Evolutionary conservation across 2,329 filamentous ascomycete genomes (phyloP), one percentile per base, ranked within the genome.

Genomic region (Arthrobotrys musiformis): DNA sequence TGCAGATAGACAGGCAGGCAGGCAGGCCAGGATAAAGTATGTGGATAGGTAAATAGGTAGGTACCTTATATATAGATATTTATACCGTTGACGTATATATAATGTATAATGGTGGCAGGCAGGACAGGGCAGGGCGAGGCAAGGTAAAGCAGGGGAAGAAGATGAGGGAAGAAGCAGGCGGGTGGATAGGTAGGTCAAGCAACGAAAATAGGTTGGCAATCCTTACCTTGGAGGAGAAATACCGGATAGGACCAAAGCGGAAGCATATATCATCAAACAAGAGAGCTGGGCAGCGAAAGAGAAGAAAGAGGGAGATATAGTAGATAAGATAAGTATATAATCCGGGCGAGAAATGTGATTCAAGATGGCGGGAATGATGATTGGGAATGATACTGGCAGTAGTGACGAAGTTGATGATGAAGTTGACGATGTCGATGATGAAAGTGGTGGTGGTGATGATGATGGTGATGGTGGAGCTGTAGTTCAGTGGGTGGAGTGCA

Each of bases 171-270:
- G 22, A 50, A 28, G 22, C 26, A 19, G n/a, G 50, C 26, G 19
- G 26, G 50, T 17, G 7, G 7, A 19, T 19, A 24, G 44, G 44
- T 3, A 13, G 44, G 44, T 5, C 17, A 22, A n/a, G 37, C 11
- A 42, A n/a, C 4, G n/a, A 17, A 42, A 42, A 17, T 7, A 19
- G 40, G 40, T 35, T 33, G 28, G 50, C 50, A 58, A 58, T 58
- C 63, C 72, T 76, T 76, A 76, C 72, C 72, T 76, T 50, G 58
- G 62, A 62, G 46, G 42, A 63, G 33, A 69, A 75, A 63, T 58
- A 63, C 44, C 46, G 48, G 46, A 46, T 63, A 40, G 44, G 70
- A 68, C 63, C 46, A 63, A 63, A 60, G 46, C 70, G 70, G 63
- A 64, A 75, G 70, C 64, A 75, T 69, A 75, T 68, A 75, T 64